Percentiles rank a stretch among this genome's conserved stretches.
These are phyloP conservation scores for Globisporangium abappressorium DNA, from an alignment of 352 stramenopile species.

Conservation along the genomic window DNA sequence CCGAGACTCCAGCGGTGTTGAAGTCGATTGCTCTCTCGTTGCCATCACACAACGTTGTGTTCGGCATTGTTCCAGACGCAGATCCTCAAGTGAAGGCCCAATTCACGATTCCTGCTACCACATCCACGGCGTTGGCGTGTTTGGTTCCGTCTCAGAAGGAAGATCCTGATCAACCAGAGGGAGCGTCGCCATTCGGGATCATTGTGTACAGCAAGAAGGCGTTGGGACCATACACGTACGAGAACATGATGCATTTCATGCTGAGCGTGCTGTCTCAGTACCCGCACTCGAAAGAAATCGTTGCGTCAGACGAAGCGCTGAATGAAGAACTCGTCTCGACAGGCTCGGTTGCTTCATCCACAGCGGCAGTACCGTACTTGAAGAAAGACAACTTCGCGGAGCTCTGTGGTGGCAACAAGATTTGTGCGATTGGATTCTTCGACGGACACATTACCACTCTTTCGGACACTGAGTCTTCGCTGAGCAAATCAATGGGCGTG, in stretches of 20 bases:
- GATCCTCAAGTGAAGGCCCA: slow-evolving; percentile 59
- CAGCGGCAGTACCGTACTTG: slow-evolving; percentile 46
- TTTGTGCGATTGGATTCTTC: slow-evolving; percentile 80
- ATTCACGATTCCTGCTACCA: slow-evolving; percentile 43
- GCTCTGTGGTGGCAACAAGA: slow-evolving; percentile 54
- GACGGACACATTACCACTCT: slow-evolving; percentile 55
- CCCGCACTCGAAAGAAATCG: slow-evolving; percentile 41
- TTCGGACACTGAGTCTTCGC: slow-evolving; percentile 31
- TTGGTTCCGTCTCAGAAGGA: slow-evolving; percentile 40
- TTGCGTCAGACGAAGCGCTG: slow-evolving; percentile 16
- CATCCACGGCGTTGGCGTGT: slow-evolving; percentile 38
- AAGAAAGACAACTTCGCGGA: slow-evolving; percentile 46
- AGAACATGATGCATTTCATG: slow-evolving; percentile 68
- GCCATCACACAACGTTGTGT: slow-evolving; percentile 43
- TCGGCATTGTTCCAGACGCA: slow-evolving; percentile 54
- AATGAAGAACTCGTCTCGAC: slow-evolving; percentile 17
- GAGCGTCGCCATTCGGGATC: slow-evolving; percentile 49
- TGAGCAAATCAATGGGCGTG: slow-evolving; percentile 39
- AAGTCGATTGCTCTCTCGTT: slow-evolving; percentile 65
- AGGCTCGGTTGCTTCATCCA: slow-evolving; percentile 10
- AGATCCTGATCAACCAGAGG: slow-evolving; percentile 20
- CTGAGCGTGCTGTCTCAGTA: slow-evolving; percentile 61
- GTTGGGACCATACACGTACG: slow-evolving; percentile 59
- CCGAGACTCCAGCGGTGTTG: slow-evolving; percentile 43
- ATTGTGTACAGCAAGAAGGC: slow-evolving; percentile 68